These are phyloP conservation scores for Ophiostoma fasciatum DNA, from an alignment of 2,329 filamentous ascomycete genomes.

Conservation along the genomic window DNA sequence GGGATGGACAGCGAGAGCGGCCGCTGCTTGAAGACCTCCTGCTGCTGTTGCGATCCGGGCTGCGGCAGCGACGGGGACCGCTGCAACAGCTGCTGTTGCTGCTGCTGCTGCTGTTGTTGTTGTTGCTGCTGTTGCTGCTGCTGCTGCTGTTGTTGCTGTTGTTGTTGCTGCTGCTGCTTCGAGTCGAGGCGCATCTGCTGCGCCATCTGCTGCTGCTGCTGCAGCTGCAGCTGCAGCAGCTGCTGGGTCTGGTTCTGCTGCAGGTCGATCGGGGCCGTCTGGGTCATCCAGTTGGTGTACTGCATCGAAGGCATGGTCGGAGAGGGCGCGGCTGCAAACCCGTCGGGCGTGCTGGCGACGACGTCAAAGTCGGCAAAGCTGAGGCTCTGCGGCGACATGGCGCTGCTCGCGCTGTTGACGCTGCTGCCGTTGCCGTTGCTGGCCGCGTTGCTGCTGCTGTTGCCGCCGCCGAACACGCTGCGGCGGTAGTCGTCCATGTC, in stretches of 20 bases:
- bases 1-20: conserved; percentile 1
- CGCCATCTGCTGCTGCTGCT: background rate
- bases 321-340: conserved; percentile 12
- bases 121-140: conserved; percentile 1
- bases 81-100: background rate
- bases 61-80: too few species aligned
- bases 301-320: conserved; percentile 16
- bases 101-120: background rate
- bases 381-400: conserved; percentile 40
- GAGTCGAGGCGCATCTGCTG: background rate
- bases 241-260: conserved; percentile 28
- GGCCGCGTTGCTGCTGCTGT: too few species aligned
- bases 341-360: conserved; percentile 12
- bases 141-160: background rate
- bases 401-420: conserved; percentile 22
- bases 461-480: conserved; percentile 27
- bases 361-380: conserved; percentile 28
- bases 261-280: conserved; percentile 21
- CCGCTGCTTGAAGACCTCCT: conserved; percentile 1
- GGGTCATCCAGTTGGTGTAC: conserved; percentile 21
- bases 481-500: conserved; percentile 37
- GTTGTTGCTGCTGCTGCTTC: background rate
- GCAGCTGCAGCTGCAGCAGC: background rate
- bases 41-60: background rate
- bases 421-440: conserved; percentile 16